These are phyloP conservation scores for Xanthoceras sorbifolium DNA, from an alignment of 345 rosid species.

Conservation along the genomic window DNA sequence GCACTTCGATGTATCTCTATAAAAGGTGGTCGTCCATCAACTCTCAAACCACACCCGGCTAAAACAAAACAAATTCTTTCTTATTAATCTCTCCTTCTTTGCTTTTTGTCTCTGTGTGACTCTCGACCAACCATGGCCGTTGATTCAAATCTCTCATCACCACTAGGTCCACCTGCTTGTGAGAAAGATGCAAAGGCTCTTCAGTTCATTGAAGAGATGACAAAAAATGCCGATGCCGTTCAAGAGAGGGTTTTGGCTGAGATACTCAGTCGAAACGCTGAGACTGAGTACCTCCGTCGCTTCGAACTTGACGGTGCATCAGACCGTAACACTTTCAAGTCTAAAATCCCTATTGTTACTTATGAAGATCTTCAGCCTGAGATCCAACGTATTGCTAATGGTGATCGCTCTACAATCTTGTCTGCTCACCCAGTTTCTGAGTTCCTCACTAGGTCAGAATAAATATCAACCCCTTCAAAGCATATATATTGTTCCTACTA, in stretches of 20 bases:
- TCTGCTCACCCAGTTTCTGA: conserved; percentile 73
- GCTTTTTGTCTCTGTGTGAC: neutral
- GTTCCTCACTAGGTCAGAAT: conserved; percentile 74
- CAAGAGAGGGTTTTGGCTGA: conserved; percentile 56
- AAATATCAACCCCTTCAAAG: neutral
- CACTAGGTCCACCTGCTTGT: conserved; percentile 38
- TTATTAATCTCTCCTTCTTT: too few species aligned
- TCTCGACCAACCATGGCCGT: conserved; percentile 46
- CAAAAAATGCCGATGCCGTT: conserved; percentile 49
- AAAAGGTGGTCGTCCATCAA: conserved; percentile 12
- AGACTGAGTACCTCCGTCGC: conserved; percentile 61
- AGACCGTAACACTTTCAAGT: conserved; percentile 59
- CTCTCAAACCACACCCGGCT: neutral
- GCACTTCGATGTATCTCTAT: conserved; percentile 21
- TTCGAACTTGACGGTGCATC: conserved; percentile 54
- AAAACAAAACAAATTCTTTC: neutral
- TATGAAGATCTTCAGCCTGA: conserved; percentile 74
- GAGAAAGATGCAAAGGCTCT: conserved; percentile 68
- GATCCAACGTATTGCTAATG: conserved; percentile 75
- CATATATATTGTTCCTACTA: too few species aligned
- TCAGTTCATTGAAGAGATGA: conserved; percentile 66
- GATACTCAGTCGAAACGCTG: conserved; percentile 57
- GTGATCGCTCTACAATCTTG: conserved; percentile 71
- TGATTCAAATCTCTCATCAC: conserved; percentile 49
- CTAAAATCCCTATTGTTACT: conserved; percentile 56